Evolutionary conservation across 805 yeast species (phyloP).

Genomic region (Candida pseudoglaebosa): DNA sequence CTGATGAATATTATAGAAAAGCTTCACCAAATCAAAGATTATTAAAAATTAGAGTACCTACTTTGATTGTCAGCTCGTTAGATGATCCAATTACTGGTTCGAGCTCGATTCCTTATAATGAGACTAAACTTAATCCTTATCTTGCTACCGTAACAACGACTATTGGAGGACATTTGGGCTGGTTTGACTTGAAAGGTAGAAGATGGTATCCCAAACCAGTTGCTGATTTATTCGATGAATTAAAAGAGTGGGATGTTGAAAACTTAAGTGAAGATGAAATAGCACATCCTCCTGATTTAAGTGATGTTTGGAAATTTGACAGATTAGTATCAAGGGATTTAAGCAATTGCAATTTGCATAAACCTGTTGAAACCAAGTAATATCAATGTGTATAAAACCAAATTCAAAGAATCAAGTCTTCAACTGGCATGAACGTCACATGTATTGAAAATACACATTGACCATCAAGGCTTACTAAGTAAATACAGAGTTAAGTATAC

Average conservation of each 20-base stretch:
- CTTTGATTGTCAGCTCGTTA: slow-evolving; percentile 52
- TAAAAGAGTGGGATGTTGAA: slow-evolving; percentile 25
- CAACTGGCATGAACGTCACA: too few relatives aligned
- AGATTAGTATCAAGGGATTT: slow-evolving; percentile 14
- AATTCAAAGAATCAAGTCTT: too few relatives aligned
- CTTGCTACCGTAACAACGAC: slow-evolving; percentile 54
- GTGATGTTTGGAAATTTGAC: slow-evolving; percentile 32
- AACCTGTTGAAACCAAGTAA: background rate
- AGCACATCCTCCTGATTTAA: slow-evolving; percentile 26
- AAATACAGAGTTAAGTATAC: too few relatives aligned
- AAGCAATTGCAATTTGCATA: background rate
- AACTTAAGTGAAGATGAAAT: slow-evolving; percentile 9
- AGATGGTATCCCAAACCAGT: slow-evolving; percentile 41
- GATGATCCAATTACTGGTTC: slow-evolving; percentile 69
- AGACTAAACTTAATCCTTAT: slow-evolving; percentile 54
- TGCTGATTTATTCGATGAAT: slow-evolving; percentile 28
- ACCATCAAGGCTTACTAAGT: too few relatives aligned
- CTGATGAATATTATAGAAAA: slow-evolving; percentile 58
- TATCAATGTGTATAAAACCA: background rate
- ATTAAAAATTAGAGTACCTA: slow-evolving; percentile 56
- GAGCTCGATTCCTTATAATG: slow-evolving; percentile 48
- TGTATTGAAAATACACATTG: too few relatives aligned
- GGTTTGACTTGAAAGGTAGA: slow-evolving; percentile 30
- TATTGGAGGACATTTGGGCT: slow-evolving; percentile 70
- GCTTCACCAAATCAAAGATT: slow-evolving; percentile 61